Percentiles rank a stretch among this genome's conserved stretches.
Evolutionary conservation across 1,284 basidiomycete species (phyloP).

Genomic region (Cryptococcus wingfieldii): DNA sequence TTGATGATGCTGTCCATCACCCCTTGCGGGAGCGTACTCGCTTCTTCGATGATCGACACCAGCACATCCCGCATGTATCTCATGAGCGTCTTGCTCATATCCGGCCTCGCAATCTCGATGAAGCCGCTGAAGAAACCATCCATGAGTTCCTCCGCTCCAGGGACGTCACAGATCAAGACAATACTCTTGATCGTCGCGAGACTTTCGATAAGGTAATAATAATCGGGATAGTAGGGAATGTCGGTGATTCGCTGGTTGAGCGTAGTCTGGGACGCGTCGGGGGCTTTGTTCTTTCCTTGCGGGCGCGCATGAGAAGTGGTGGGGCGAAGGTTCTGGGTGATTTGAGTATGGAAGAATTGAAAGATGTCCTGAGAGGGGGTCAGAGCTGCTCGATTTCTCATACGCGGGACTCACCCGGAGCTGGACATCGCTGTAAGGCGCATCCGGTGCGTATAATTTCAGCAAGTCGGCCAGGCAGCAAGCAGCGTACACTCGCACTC

Average conservation of each 20-base stretch:
- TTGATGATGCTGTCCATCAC: slow-evolving; percentile 77
- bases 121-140: slow-evolving; percentile 75
- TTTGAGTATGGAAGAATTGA: slow-evolving; percentile 85
- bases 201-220: slow-evolving; percentile 86
- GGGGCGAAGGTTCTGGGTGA: slow-evolving; percentile 66
- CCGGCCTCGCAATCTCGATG: slow-evolving; percentile 66
- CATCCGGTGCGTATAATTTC: slow-evolving; percentile 90
- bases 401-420: slow-evolving; percentile 53
- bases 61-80: slow-evolving; percentile 85
- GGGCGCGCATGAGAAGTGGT: slow-evolving; percentile 33
- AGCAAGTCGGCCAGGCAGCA: slow-evolving; percentile 94
- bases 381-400: not conserved
- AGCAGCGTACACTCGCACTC: slow-evolving; percentile 87
- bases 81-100: slow-evolving; percentile 83
- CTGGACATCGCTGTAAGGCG: slow-evolving; percentile 84
- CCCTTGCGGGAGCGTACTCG: slow-evolving; percentile 64
- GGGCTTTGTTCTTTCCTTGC: slow-evolving; percentile 21
- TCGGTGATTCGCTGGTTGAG: slow-evolving; percentile 51
- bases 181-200: slow-evolving; percentile 92
- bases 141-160: slow-evolving; percentile 80
- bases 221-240: slow-evolving; percentile 72
- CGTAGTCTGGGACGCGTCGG: slow-evolving; percentile 33
- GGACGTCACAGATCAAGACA: slow-evolving; percentile 86
- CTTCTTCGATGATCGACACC: slow-evolving; percentile 83
- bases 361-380: slow-evolving; percentile 71